phyloP scores from a whole-genome alignment of 1,284 basidiomycete genomes.

The Boletus smithii region DNA sequence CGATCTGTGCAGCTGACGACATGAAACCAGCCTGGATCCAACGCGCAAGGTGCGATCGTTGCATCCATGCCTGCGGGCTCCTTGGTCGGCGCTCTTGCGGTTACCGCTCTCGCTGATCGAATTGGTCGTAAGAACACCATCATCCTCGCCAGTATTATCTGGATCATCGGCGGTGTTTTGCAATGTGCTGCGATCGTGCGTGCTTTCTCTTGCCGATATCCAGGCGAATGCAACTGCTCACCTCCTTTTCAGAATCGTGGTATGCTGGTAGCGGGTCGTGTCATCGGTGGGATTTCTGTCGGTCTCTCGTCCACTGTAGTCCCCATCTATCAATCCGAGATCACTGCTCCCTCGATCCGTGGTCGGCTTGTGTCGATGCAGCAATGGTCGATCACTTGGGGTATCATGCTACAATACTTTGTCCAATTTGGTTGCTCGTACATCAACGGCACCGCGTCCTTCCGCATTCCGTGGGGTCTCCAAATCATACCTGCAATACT shows the following conservation, averaged over 20 bases:
- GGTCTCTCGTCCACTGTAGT: conserved; percentile 59
- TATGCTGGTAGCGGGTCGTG: conserved; percentile 66
- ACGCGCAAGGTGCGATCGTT: conserved; percentile 71
- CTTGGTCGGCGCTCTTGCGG: conserved; percentile 57
- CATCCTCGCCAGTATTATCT: conserved; percentile 62
- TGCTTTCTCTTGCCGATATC: neutral
- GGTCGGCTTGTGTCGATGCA: conserved; percentile 74
- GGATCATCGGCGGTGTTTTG: conserved; percentile 69
- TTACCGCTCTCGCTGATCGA: conserved; percentile 59
- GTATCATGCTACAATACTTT: conserved; percentile 73
- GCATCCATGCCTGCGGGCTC: conserved; percentile 76
- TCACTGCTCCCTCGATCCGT: conserved; percentile 65
- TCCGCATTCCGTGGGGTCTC: conserved; percentile 77
- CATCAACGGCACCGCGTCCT: conserved; percentile 64
- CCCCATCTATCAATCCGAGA: conserved; percentile 72
- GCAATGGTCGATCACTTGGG: conserved; percentile 78
- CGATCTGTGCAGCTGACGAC: neutral
- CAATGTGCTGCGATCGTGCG: conserved; percentile 24
- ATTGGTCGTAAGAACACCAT: conserved; percentile 66
- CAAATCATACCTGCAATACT: conserved; percentile 75
- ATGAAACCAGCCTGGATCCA: conserved; percentile 43
- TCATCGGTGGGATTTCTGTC: conserved; percentile 59
- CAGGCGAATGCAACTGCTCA: neutral
- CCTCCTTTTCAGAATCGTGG: conserved; percentile 49
- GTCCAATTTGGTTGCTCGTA: conserved; percentile 73